Evolutionary conservation across 2,329 filamentous ascomycete genomes (phyloP).

Genomic region (Trichoderma sp.): DNA sequence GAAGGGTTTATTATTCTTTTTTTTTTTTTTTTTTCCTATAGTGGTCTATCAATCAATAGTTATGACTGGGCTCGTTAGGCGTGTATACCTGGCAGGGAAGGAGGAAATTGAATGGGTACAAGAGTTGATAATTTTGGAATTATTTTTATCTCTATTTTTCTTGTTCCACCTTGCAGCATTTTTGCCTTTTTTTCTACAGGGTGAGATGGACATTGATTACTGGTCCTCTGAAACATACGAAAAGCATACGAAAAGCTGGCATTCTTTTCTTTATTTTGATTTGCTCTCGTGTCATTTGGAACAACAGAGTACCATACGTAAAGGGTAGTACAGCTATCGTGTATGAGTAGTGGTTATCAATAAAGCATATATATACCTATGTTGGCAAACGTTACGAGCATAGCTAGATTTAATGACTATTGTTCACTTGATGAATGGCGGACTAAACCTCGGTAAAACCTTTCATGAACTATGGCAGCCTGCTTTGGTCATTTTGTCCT

Average conservation of each 20-base stretch:
- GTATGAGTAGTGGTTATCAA: slow-evolving; percentile 9
- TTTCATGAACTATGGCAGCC: neutral
- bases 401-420: neutral
- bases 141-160: neutral
- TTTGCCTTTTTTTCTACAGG: neutral
- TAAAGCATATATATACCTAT: neutral
- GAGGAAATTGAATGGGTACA: neutral
- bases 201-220: neutral
- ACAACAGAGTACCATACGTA: neutral
- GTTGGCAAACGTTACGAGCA: neutral
- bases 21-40: neutral
- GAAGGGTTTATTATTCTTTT: neutral
- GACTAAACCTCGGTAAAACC: neutral
- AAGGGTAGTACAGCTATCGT: neutral
- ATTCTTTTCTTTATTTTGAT: neutral
- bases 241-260: neutral
- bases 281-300: neutral
- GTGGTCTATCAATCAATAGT: slow-evolving; percentile 24
- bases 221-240: neutral
- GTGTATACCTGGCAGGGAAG: slow-evolving; percentile 11
- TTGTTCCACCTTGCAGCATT: neutral
- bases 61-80: slow-evolving; percentile 28
- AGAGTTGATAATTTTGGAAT: neutral
- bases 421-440: neutral
- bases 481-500: neutral